Conservation (phyloP, 1,139 yeast species). For the Zygoascus sp. region DNA sequence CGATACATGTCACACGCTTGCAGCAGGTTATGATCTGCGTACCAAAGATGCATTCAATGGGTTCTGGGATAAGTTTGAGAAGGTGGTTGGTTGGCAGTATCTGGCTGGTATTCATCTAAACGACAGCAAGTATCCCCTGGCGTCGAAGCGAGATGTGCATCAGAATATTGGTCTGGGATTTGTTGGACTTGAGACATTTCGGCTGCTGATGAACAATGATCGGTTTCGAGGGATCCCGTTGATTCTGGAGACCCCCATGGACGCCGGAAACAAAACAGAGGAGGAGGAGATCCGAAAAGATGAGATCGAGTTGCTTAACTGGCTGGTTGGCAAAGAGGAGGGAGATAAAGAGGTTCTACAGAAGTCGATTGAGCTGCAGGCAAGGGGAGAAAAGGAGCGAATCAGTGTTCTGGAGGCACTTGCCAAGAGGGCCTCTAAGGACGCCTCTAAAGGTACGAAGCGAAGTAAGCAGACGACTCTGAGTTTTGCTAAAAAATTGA, state of each 20-base stretch:
- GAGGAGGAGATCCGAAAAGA: conserved; percentile 54
- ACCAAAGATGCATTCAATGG: conserved; percentile 49
- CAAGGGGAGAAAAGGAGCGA: conserved; percentile 30
- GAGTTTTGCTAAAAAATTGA: not conserved
- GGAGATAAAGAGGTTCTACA: conserved; percentile 54
- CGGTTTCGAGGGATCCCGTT: conserved; percentile 67
- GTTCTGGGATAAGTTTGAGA: conserved; percentile 75
- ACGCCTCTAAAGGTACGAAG: conserved; percentile 1
- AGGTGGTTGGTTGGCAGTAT: conserved; percentile 66
- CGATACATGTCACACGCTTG: conserved; percentile 93
- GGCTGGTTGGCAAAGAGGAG: conserved; percentile 52
- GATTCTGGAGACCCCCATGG: conserved; percentile 85
- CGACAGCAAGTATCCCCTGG: conserved; percentile 91
- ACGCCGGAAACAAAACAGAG: conserved; percentile 50
- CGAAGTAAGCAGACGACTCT: conserved; percentile 6
- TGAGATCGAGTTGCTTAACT: conserved; percentile 66
- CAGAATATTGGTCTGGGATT: conserved; percentile 88
- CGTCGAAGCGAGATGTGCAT: conserved; percentile 87
- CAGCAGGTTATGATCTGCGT: conserved; percentile 91
- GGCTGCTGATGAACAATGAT: conserved; percentile 66
- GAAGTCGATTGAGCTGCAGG: conserved; percentile 48
- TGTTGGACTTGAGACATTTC: conserved; percentile 77
- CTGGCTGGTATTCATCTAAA: conserved; percentile 80
- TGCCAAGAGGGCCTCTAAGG: conserved; percentile 10
- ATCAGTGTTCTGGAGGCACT: conserved; percentile 19